Percentiles rank a stretch among this genome's conserved stretches.
Conservation (phyloP, 805 yeast species). For the Candida jianshihensis region DNA sequence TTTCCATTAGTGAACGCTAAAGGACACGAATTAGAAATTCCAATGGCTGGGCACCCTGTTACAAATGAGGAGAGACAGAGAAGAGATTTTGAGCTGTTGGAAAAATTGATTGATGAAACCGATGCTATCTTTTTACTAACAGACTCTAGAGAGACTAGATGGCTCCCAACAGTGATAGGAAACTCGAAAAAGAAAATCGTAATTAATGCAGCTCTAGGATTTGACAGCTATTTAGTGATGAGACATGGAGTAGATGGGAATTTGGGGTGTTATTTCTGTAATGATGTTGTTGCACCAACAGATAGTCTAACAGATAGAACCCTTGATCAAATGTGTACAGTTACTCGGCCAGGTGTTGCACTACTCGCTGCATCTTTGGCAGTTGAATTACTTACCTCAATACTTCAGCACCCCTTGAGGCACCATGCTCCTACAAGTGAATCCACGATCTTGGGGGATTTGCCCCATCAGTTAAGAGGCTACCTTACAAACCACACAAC, state of each 20-base stretch:
- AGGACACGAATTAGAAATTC: conserved; percentile 70
- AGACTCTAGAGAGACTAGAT: conserved; percentile 94
- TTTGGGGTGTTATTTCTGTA: conserved; percentile 92
- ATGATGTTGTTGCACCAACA: conserved; percentile 90
- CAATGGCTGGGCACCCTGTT: conserved; percentile 93
- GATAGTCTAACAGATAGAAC: conserved; percentile 86
- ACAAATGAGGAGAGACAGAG: conserved; percentile 45
- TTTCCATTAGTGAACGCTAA: conserved; percentile 68
- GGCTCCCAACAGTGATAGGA: conserved; percentile 92
- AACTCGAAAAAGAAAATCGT: conserved; percentile 63
- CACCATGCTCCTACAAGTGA: conserved; percentile 26
- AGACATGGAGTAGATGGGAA: conserved; percentile 59
- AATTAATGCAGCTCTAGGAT: conserved; percentile 90
- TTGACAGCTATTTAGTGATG: conserved; percentile 90
- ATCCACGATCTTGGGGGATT: conserved; percentile 49
- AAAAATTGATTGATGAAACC: conserved; percentile 49
- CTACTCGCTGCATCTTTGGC: conserved; percentile 80
- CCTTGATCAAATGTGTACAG: conserved; percentile 97
- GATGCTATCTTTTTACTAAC: conserved; percentile 77
- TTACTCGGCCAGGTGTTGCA: conserved; percentile 95
- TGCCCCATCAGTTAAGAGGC: conserved; percentile 91
- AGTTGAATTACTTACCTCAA: conserved; percentile 71
- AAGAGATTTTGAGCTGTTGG: conserved; percentile 45
- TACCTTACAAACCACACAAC: conserved; percentile 62
- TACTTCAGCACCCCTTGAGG: conserved; percentile 58